Evolutionary conservation across 2,329 filamentous ascomycete genomes (phyloP).

Genomic region (Alternaria alternata): DNA sequence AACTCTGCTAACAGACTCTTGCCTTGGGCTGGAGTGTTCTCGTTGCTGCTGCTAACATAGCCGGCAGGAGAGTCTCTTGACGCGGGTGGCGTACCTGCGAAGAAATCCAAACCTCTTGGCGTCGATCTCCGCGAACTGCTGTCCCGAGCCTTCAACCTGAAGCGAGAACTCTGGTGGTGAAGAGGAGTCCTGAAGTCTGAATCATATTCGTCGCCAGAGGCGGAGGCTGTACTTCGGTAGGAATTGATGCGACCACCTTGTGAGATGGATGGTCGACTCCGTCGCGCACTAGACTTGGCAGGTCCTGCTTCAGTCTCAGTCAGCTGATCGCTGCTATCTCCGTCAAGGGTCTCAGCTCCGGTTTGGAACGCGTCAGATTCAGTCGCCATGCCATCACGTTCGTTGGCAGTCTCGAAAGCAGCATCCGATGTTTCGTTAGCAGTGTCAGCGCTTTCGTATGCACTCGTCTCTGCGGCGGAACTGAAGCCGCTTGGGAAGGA

Average conservation of each 20-base stretch:
- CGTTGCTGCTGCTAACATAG: conserved; percentile 56
- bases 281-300: conserved; percentile 34
- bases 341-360: conserved; percentile 75
- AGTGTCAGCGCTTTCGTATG: conserved; percentile 78
- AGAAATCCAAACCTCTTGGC: conserved; percentile 65
- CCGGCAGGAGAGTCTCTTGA: conserved; percentile 62
- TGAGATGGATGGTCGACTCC: conserved; percentile 53
- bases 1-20: conserved; percentile 94
- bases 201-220: conserved; percentile 78
- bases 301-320: conserved; percentile 80
- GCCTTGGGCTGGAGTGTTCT: conserved; percentile 59
- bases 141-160: conserved; percentile 75
- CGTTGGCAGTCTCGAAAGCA: conserved; percentile 77
- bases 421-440: conserved; percentile 75
- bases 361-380: conserved; percentile 97
- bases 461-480: conserved; percentile 49
- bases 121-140: conserved; percentile 63
- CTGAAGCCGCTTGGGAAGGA: conserved; percentile 44
- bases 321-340: conserved; percentile 78
- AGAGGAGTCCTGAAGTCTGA: conserved; percentile 70
- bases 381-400: conserved; percentile 71
- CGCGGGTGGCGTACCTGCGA: conserved; percentile 68
- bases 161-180: conserved; percentile 70
- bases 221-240: conserved; percentile 87
- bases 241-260: conserved; percentile 69